Conservation (phyloP, 1,284 basidiomycete genomes). For the Cutaneotrichosporon sp. region DNA sequence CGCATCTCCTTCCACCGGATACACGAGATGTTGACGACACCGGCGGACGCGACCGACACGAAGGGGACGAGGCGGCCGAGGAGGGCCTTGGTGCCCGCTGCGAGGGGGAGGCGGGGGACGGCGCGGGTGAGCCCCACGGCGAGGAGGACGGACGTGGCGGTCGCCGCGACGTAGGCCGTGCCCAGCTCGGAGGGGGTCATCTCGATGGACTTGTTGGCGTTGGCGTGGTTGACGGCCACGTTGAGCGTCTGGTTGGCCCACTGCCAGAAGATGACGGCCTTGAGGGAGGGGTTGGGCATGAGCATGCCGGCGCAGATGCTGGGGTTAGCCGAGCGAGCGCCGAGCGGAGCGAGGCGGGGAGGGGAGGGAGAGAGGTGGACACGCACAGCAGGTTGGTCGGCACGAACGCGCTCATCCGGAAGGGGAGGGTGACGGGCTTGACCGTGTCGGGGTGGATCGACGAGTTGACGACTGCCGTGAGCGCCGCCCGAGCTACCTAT, state of each 20-base stretch:
- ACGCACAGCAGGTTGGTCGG: conserved; percentile 59
- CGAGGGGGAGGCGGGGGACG: conserved; percentile 54
- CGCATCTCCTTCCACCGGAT: conserved; percentile 62
- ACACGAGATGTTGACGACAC: conserved; percentile 58
- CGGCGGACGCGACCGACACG: conserved; percentile 57
- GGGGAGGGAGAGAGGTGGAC: not conserved
- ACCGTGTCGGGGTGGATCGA: conserved; percentile 58
- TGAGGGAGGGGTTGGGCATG: conserved; percentile 53
- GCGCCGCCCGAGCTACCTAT: no score
- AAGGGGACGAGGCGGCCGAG: conserved; percentile 58
- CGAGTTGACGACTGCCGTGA: conserved; percentile 52
- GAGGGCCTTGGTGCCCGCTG: conserved; percentile 45
- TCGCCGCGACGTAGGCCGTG: conserved; percentile 58
- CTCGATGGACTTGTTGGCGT: conserved; percentile 57
- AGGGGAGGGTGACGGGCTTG: conserved; percentile 57
- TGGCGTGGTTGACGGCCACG: conserved; percentile 52
- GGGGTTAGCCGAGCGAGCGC: conserved; percentile 9
- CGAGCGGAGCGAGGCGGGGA: not conserved
- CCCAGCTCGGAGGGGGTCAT: conserved; percentile 56
- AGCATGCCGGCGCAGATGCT: conserved; percentile 53
- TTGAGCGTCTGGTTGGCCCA: conserved; percentile 60
- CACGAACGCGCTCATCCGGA: conserved; percentile 59
- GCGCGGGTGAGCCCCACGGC: conserved; percentile 57
- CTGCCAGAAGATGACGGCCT: conserved; percentile 59
- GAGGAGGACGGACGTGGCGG: conserved; percentile 57